Evolutionary conservation across 129 eudicot genomes (phyloP).

Genomic region (Lactuca saligna): DNA sequence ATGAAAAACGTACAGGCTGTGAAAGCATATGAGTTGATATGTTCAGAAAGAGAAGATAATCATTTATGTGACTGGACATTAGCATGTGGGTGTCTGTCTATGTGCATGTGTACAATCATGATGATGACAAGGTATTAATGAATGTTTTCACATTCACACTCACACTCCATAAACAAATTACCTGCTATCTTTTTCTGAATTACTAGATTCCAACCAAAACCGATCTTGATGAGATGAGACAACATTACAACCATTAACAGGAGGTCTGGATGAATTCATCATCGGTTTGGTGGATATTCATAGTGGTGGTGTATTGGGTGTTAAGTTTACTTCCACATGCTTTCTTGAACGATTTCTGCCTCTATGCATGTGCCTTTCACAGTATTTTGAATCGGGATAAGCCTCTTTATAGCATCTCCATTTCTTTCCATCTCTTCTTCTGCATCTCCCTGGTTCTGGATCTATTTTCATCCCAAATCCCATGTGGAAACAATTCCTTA

Average conservation of each 20-base stretch:
- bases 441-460: slow-evolving; percentile 97
- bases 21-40: slow-evolving; percentile 17
- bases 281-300: slow-evolving; percentile 34
- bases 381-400: slow-evolving; percentile 85
- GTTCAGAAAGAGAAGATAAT: slow-evolving; percentile 38
- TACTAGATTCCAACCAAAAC: slow-evolving; percentile 55
- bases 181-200: slow-evolving; percentile 54
- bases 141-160: not conserved
- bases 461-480: slow-evolving; percentile 86
- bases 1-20: slow-evolving; percentile 31
- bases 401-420: slow-evolving; percentile 98
- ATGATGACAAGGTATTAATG: slow-evolving; percentile 34
- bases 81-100: slow-evolving; percentile 34
- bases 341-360: slow-evolving; percentile 99
- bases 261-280: slow-evolving; percentile 36
- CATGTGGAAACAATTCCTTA: slow-evolving; percentile 78
- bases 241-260: slow-evolving; percentile 22
- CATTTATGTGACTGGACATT: slow-evolving; percentile 32
- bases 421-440: slow-evolving; percentile 94
- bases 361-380: slow-evolving; percentile 98
- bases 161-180: slow-evolving; percentile 23
- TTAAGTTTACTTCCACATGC: slow-evolving; percentile 77
- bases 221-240: slow-evolving; percentile 39
- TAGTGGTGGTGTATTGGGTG: slow-evolving; percentile 23
- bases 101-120: slow-evolving; percentile 44